Conservation (phyloP, 495 filamentous ascomycete species). For the Neurospora sp. region DNA sequence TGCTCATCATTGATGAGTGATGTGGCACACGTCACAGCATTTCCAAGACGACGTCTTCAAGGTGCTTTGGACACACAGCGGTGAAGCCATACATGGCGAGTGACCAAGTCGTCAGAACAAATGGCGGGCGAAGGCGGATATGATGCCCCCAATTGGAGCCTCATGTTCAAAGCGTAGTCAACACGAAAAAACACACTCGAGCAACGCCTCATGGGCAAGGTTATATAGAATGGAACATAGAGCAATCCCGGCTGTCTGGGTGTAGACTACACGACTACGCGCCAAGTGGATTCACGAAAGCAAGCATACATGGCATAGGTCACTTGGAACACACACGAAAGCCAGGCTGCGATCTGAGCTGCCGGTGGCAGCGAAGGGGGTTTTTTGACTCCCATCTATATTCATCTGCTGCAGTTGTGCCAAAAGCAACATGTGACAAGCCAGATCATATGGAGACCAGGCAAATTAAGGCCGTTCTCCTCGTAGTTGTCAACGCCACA, state of each 20-base stretch:
- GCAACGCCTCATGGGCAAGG: not conserved
- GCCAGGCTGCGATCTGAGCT: not conserved
- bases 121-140: not conserved
- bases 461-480: constrained; percentile 54
- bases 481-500: constrained; percentile 55
- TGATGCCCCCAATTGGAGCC: not conserved
- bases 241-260: not conserved
- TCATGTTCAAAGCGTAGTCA: not conserved
- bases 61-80: not conserved
- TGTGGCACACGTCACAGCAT: not conserved
- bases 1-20: not conserved
- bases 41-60: not conserved
- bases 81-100: not conserved
- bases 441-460: constrained; percentile 52
- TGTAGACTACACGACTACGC: not conserved
- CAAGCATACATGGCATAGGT: not conserved
- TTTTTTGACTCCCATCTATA: constrained; percentile 26
- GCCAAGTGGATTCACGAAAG: not conserved
- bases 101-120: not conserved
- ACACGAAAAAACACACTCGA: not conserved
- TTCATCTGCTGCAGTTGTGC: constrained; percentile 36
- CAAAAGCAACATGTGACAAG: constrained; percentile 45
- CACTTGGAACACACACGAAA: not conserved
- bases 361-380: not conserved
- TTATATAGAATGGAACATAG: not conserved